phyloP scores from a whole-genome alignment of 2,329 filamentous ascomycete genomes.

The Penicillium glabrum region DNA sequence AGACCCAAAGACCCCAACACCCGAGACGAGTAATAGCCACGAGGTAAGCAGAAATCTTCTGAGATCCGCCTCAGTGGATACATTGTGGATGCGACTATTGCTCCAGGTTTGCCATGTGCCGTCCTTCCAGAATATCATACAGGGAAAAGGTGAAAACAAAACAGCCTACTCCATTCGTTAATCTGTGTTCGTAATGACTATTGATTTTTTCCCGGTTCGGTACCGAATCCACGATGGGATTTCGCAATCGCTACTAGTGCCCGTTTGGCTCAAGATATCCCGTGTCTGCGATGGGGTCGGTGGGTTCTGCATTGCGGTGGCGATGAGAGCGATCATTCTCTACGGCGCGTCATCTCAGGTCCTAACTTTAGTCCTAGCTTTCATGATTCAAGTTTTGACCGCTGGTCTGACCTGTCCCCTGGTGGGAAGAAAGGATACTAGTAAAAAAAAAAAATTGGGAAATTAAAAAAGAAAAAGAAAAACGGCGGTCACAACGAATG shows the following conservation, averaged over 20 bases:
- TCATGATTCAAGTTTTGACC: conserved; percentile 1
- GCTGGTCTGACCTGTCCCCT: background rate
- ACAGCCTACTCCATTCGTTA: background rate
- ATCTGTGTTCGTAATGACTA: background rate
- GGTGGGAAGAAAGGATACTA: background rate
- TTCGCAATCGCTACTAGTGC: conserved; percentile 5
- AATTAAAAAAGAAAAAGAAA: background rate
- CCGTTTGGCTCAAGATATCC: conserved; percentile 5
- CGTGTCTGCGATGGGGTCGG: conserved; percentile 2
- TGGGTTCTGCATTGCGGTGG: conserved; percentile 2
- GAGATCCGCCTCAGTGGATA: conserved; percentile 20
- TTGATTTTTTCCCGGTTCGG: background rate
- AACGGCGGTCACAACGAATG: background rate
- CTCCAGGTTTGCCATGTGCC: conserved; percentile 16
- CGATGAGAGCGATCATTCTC: background rate
- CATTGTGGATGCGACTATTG: conserved; percentile 18
- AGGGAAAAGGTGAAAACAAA: background rate
- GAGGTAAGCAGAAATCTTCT: conserved; percentile 11
- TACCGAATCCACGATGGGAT: background rate
- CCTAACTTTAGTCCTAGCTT: background rate
- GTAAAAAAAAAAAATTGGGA: background rate
- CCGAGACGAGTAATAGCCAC: conserved; percentile 3
- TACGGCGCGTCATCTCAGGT: background rate
- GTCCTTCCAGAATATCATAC: conserved; percentile 11
- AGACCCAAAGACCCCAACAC: background rate